Evolutionary conservation across 75 land plant genomes (phyloP), one percentile per base, ranked within the genome.

Genomic region (Picea glauca): DNA sequence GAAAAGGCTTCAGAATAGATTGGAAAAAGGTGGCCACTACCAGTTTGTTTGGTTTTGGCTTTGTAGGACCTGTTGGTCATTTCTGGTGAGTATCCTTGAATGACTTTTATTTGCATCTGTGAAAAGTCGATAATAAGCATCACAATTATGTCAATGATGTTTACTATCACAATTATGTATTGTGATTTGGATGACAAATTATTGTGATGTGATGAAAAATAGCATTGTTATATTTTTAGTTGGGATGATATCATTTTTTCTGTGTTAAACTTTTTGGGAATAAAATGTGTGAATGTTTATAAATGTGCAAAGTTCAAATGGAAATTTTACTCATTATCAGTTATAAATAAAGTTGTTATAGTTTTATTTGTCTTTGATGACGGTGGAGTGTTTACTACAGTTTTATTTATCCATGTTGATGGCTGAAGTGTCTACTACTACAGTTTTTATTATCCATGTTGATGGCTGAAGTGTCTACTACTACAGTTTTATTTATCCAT

Each of bases 41-140:
- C 4, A 91, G 95, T 79, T 76, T 87, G 80, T 94, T 96, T 86
- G 99, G 99, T 11, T 81, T 94, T 75, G 89, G 88, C 59, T 96
- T 96, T 82, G 98, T 94, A 82, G 99, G 98, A 75, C 98, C 98
- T 12, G 83, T 96, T 62, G 99, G 98, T 56, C 95, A 96, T 78
- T 85, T 80, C 78, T 96, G 98, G 99, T 96, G 72, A 23, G 83
- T n/a, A 32, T 13, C 6, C 56, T 54, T 74, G 15, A 14, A 18
- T 60, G 14, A 14, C 1, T 13, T 14, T 60, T 60, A 18, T 14
- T 60, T 60, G 20, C 61, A 60, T 18, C 14, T 60, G 5, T 13
- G 61, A 2, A 14, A 14, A 60, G 4, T 35, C 3, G 38, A 35
- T 35, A 1, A 35, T 35, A 35, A 35, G 3, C 38, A 3, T 35